phyloP scores from a whole-genome alignment of 768 basidiomycete species.

The Boletus coccyginus region DNA sequence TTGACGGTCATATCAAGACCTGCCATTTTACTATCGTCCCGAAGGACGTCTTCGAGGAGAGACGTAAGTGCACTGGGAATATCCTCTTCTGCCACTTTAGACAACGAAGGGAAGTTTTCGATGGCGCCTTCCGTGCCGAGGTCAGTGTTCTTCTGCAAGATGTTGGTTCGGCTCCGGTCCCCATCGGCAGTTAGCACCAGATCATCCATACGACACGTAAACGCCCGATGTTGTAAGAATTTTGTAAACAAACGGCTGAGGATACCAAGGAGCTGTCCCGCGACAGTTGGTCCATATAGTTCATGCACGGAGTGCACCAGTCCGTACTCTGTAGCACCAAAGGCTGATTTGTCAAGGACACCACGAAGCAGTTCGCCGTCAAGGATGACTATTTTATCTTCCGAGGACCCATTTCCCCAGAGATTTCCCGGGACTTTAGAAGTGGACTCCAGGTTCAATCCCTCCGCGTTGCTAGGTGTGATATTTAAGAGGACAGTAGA shows the following conservation, averaged over 20 bases:
- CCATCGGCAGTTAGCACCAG: conserved; percentile 83
- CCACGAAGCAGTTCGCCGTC: conserved; percentile 93
- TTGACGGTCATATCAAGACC: conserved; percentile 93
- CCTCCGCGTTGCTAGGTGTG: conserved; percentile 73
- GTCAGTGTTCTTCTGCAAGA: conserved; percentile 63
- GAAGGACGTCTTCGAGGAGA: conserved; percentile 86
- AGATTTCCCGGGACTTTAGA: conserved; percentile 87
- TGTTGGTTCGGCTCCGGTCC: conserved; percentile 61
- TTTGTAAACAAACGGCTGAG: conserved; percentile 95
- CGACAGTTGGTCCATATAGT: conserved; percentile 84
- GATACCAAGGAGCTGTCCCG: conserved; percentile 89
- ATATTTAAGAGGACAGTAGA: conserved; percentile 93
- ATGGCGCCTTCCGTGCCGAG: conserved; percentile 87
- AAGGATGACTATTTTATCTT: conserved; percentile 86
- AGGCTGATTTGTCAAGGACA: conserved; percentile 95
- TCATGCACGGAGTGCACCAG: conserved; percentile 97
- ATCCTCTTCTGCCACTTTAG: conserved; percentile 47
- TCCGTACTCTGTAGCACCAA: conserved; percentile 94
- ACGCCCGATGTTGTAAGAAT: conserved; percentile 93
- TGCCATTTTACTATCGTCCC: conserved; percentile 97
- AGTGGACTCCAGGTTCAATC: conserved; percentile 80
- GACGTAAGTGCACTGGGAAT: conserved; percentile 53
- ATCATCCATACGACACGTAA: conserved; percentile 99
- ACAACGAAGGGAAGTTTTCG: conserved; percentile 83
- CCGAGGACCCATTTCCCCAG: conserved; percentile 78